phyloP scores from a whole-genome alignment of 306 rosid species.

The Hippophae tibetana region DNA sequence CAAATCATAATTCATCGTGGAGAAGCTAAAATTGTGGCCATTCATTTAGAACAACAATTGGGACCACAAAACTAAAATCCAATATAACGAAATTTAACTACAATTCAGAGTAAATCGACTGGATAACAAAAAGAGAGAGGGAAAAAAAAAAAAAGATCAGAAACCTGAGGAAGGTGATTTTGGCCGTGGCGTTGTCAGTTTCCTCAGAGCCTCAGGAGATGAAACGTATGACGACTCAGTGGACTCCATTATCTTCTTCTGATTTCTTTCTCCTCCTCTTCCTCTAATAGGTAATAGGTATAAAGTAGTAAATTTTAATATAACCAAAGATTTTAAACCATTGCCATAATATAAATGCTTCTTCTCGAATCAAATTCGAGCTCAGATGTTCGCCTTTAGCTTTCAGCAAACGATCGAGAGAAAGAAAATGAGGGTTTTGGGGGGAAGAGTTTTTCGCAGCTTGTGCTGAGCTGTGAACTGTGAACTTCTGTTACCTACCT shows the following conservation, averaged over 20 bases:
- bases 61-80: background rate
- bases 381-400: constrained; percentile 11
- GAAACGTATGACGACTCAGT: constrained; percentile 86
- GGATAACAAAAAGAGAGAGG: background rate
- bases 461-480: constrained; percentile 5
- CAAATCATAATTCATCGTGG: background rate
- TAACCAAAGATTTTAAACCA: background rate
- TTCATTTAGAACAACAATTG: background rate
- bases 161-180: constrained; percentile 66
- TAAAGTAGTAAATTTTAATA: constrained; percentile 1
- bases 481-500: constrained; percentile 7
- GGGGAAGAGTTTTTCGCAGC: background rate
- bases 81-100: constrained; percentile 1
- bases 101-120: background rate
- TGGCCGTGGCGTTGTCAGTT: constrained; percentile 64
- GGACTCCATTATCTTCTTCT: constrained; percentile 54
- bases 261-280: constrained; percentile 18
- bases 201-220: constrained; percentile 82
- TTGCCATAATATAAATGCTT: background rate
- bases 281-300: constrained; percentile 20
- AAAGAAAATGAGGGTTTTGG: constrained; percentile 5
- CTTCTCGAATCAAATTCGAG: constrained; percentile 4
- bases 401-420: constrained; percentile 9
- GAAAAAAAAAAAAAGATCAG: constrained; percentile 47
- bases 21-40: constrained; percentile 1